phyloP scores from a whole-genome alignment of 495 filamentous ascomycete species.

The Xeromyces bisporus region DNA sequence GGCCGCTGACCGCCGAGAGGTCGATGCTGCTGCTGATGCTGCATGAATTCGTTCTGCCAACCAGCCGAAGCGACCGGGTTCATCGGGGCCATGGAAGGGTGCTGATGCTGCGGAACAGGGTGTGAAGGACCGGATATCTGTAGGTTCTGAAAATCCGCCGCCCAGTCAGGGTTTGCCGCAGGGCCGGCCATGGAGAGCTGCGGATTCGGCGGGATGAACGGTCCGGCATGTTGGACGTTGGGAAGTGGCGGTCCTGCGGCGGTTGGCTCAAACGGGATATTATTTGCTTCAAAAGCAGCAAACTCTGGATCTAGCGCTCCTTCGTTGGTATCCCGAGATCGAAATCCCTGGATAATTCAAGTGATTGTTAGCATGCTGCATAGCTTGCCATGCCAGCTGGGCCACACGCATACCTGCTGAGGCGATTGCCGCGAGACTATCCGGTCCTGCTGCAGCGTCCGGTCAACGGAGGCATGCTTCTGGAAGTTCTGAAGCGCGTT shows the following conservation, averaged over 20 bases:
- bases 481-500: slow-evolving; percentile 75
- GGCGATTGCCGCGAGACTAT: slow-evolving; percentile 35
- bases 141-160: slow-evolving; percentile 33
- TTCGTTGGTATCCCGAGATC: slow-evolving; percentile 37
- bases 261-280: no score
- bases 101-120: slow-evolving; percentile 18
- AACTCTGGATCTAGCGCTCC: slow-evolving; percentile 50
- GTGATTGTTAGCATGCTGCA: no score
- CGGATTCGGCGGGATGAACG: slow-evolving; percentile 10
- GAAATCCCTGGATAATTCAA: slow-evolving; percentile 44
- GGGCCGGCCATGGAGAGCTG: slow-evolving; percentile 7
- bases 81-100: slow-evolving; percentile 14
- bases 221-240: slow-evolving; percentile 15
- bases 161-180: slow-evolving; percentile 20
- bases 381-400: no score
- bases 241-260: slow-evolving; percentile 15
- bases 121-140: slow-evolving; percentile 23
- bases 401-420: slow-evolving; percentile 37
- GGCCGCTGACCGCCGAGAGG: slow-evolving; percentile 11
- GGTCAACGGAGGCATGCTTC: slow-evolving; percentile 61
- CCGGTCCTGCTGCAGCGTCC: slow-evolving; percentile 74
- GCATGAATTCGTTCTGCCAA: slow-evolving; percentile 41
- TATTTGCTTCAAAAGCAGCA: slow-evolving; percentile 54
- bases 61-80: slow-evolving; percentile 13
- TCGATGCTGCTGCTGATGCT: slow-evolving; percentile 22